These are phyloP conservation scores for Meira miltonrushii DNA, from an alignment of 1,284 basidiomycete species.

Conservation along the genomic window DNA sequence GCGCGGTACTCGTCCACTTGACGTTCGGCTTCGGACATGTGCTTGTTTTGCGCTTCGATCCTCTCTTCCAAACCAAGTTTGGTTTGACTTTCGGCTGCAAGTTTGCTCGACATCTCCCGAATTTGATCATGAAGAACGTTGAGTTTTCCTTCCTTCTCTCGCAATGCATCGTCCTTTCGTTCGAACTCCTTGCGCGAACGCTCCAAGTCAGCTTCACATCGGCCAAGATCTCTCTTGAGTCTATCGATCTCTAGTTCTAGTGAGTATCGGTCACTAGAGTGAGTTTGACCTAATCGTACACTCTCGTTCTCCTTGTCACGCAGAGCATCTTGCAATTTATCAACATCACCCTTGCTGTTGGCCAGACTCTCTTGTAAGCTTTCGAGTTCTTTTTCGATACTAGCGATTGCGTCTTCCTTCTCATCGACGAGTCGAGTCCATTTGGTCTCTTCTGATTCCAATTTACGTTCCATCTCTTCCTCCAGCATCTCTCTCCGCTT, in stretches of 20 bases:
- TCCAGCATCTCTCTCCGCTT: conserved; percentile 51
- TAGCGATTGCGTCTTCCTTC: conserved; percentile 33
- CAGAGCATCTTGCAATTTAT: conserved; percentile 64
- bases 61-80: conserved; percentile 41
- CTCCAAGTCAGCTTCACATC: conserved; percentile 72
- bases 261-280: conserved; percentile 62
- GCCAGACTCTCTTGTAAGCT: conserved; percentile 29
- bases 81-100: conserved; percentile 40
- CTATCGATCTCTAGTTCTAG: conserved; percentile 86
- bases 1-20: conserved; percentile 27
- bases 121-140: conserved; percentile 57
- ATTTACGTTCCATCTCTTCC: conserved; percentile 54
- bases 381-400: conserved; percentile 38
- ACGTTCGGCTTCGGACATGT: conserved; percentile 25
- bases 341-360: conserved; percentile 29
- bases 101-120: conserved; percentile 33
- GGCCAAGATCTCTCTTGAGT: conserved; percentile 74
- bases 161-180: conserved; percentile 62
- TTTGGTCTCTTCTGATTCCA: conserved; percentile 38
- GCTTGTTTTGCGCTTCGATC: conserved; percentile 38
- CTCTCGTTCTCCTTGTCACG: conserved; percentile 59
- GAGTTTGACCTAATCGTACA: conserved; percentile 70
- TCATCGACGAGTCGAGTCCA: conserved; percentile 35
- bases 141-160: conserved; percentile 66
- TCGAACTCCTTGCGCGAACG: conserved; percentile 69